These are phyloP conservation scores for Rhododendron griersonianum DNA, from an alignment of 148 eudicot species.

Conservation along the genomic window DNA sequence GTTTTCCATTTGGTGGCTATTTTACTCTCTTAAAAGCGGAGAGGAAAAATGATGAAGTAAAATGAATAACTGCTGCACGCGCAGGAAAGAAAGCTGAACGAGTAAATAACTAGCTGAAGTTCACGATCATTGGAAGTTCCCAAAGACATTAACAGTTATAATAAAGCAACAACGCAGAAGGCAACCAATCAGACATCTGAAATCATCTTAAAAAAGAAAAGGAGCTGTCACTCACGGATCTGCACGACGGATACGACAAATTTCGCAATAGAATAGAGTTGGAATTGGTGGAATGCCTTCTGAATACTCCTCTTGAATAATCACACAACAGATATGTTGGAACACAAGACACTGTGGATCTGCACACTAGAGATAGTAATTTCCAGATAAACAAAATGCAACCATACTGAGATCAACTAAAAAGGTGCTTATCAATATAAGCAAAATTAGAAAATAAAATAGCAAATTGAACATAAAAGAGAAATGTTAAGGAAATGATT, in stretches of 20 bases:
- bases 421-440: neutral
- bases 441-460: neutral
- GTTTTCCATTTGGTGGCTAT: neutral
- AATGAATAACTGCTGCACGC: neutral
- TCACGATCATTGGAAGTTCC: neutral
- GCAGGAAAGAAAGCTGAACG: neutral
- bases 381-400: constrained; percentile 10
- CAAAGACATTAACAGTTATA: neutral
- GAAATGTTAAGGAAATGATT: neutral
- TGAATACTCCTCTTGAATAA: constrained; percentile 55
- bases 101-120: constrained; percentile 7
- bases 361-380: constrained; percentile 58
- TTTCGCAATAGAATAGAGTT: constrained; percentile 49
- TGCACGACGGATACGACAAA: constrained; percentile 77
- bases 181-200: neutral
- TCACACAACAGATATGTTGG: constrained; percentile 76
- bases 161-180: neutral
- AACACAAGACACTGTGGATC: constrained; percentile 66
- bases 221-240: constrained; percentile 72
- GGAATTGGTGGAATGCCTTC: constrained; percentile 33
- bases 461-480: neutral
- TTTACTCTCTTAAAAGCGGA: neutral
- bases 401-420: neutral
- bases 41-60: neutral
- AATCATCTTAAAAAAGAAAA: neutral